Percentiles rank a stretch among this genome's conserved stretches.
Conservation (phyloP, 768 basidiomycete species). For the Lactarius akahatsu region DNA sequence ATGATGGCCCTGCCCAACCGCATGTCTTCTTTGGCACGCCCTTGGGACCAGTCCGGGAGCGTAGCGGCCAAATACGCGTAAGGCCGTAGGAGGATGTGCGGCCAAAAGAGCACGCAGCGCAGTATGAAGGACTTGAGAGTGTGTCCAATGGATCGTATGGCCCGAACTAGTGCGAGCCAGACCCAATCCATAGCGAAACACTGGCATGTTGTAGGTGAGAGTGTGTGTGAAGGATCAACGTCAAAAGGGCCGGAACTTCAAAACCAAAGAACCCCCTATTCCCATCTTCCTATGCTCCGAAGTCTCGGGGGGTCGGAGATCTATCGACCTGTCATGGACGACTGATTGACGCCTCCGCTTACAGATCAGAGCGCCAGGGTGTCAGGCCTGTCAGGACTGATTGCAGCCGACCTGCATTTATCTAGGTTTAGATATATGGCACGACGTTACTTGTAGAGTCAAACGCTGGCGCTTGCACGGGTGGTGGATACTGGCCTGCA, state of each 20-base stretch:
- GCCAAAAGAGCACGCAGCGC: constrained; percentile 5
- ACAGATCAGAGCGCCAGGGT: not conserved
- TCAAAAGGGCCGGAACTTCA: not conserved
- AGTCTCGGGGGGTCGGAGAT: not conserved
- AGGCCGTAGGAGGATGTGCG: not conserved
- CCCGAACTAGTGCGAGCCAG: not conserved
- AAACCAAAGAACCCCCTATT: not conserved
- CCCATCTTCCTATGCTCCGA: not conserved
- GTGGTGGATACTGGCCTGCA: no score
- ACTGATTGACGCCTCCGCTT: not conserved
- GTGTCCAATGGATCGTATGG: not conserved
- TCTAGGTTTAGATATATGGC: not conserved
- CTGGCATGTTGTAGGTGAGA: not conserved
- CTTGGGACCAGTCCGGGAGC: not conserved
- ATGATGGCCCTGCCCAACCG: not conserved
- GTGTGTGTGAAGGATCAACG: not conserved
- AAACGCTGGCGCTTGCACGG: not conserved
- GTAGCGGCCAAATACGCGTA: not conserved
- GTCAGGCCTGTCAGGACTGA: not conserved
- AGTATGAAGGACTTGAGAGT: constrained; percentile 12
- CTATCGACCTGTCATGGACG: not conserved
- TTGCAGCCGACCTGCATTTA: not conserved
- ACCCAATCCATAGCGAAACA: not conserved
- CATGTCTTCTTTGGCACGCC: not conserved
- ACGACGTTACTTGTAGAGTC: not conserved